These are phyloP conservation scores for Pseudonitzschia multistriata DNA, from an alignment of 108 stramenopile species.

Conservation along the genomic window DNA sequence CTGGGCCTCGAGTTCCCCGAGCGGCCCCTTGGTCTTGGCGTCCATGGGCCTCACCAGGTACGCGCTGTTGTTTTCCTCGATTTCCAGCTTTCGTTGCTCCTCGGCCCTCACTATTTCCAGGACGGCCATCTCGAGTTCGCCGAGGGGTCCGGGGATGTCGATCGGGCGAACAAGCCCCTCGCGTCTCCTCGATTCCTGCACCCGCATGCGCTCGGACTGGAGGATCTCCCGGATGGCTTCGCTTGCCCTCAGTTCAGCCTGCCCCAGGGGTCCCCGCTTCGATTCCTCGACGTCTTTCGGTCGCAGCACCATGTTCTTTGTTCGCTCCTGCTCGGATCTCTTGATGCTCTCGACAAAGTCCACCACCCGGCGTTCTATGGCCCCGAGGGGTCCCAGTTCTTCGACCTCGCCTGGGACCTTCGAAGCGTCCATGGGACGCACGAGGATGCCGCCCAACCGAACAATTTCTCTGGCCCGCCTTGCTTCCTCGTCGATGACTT, in stretches of 20 bases:
- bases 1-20: slow-evolving; percentile 69
- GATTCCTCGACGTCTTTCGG: slow-evolving; percentile 76
- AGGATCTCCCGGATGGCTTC: slow-evolving; percentile 56
- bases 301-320: slow-evolving; percentile 44
- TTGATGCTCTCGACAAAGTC: slow-evolving; percentile 57
- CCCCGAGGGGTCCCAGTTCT: slow-evolving; percentile 68
- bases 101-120: slow-evolving; percentile 63
- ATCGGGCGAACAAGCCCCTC: slow-evolving; percentile 72
- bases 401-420: slow-evolving; percentile 16
- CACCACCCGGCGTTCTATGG: slow-evolving; percentile 59
- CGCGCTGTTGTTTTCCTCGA: slow-evolving; percentile 21
- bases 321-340: slow-evolving; percentile 62
- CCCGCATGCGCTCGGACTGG: slow-evolving; percentile 58
- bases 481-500: slow-evolving; percentile 85
- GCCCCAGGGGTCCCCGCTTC: slow-evolving; percentile 66
- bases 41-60: slow-evolving; percentile 67
- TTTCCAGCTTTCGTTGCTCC: slow-evolving; percentile 53
- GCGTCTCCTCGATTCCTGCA: slow-evolving; percentile 52
- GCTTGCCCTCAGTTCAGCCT: slow-evolving; percentile 59
- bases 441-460: slow-evolving; percentile 57
- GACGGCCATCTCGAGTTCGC: slow-evolving; percentile 67
- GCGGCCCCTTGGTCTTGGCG: slow-evolving; percentile 52
- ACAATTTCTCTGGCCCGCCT: slow-evolving; percentile 70
- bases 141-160: slow-evolving; percentile 81
- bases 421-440: slow-evolving; percentile 51